A percentile compares a stretch with the other conserved stretches of the same genome.
phyloP scores from a whole-genome alignment of 108 stramenopile species.

The Aurantiochytrium sp. region DNA sequence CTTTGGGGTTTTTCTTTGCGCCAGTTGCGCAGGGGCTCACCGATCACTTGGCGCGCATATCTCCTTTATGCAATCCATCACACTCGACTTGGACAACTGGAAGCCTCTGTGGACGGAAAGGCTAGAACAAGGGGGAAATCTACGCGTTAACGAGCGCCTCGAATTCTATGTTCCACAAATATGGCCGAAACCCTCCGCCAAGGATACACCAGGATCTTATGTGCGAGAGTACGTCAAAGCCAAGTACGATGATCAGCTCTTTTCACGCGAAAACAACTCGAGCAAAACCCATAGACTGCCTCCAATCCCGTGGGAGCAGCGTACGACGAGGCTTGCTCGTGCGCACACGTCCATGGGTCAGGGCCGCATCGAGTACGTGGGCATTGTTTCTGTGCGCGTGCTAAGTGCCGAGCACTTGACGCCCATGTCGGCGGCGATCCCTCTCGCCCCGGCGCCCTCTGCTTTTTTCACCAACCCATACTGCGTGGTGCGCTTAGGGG shows the following conservation, averaged over 20 bases:
- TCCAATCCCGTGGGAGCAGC: not conserved
- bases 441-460: not conserved
- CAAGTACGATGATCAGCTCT: constrained; percentile 3
- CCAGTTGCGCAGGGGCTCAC: constrained; percentile 48
- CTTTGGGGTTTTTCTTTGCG: constrained; percentile 46
- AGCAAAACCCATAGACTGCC: not conserved
- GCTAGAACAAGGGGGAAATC: not conserved
- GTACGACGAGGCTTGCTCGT: not conserved
- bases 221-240: not conserved
- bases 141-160: not conserved
- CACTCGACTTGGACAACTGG: not conserved
- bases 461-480: not conserved
- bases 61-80: constrained; percentile 31
- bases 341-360: not conserved
- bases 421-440: not conserved
- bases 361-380: not conserved
- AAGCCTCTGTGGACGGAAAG: not conserved
- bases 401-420: not conserved
- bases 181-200: not conserved
- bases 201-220: not conserved
- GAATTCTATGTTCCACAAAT: not conserved
- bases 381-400: not conserved
- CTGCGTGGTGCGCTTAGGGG: not conserved
- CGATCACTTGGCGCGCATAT: constrained; percentile 45
- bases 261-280: not conserved